These are phyloP conservation scores for Amphicarpaea edgeworthii DNA, from an alignment of 306 rosid species.

Conservation along the genomic window DNA sequence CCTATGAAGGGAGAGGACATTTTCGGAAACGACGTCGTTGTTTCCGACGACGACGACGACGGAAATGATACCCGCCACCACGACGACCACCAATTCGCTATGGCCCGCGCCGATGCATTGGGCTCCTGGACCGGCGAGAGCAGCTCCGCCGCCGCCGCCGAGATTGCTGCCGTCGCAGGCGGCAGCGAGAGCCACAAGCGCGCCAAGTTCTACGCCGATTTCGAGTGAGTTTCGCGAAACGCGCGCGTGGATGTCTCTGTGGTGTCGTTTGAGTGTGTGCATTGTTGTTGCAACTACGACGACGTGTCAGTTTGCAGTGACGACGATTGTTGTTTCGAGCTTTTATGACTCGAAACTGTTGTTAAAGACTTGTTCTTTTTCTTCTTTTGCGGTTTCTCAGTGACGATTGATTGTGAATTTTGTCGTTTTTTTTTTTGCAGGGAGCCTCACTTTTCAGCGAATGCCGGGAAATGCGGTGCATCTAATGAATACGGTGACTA, in stretches of 20 bases:
- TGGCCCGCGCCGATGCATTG: slow-evolving; percentile 48
- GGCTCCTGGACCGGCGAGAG: slow-evolving; percentile 64
- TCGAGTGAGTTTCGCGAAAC: slow-evolving; percentile 63
- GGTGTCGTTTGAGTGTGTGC: not conserved
- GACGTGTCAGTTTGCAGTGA: not conserved
- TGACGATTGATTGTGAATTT: not conserved
- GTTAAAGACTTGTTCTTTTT: not conserved
- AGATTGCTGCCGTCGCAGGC: no score
- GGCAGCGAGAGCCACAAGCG: slow-evolving; percentile 67
- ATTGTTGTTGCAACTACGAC: not conserved
- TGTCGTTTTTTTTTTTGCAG: slow-evolving; percentile 54
- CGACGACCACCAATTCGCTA: slow-evolving; percentile 50
- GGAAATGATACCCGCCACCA: slow-evolving; percentile 28
- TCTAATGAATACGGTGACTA: slow-evolving; percentile 59
- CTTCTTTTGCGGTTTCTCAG: not conserved
- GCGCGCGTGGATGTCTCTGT: not conserved
- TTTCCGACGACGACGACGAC: not conserved
- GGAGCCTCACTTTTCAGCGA: slow-evolving; percentile 59
- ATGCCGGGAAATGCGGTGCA: slow-evolving; percentile 57
- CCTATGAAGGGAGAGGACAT: slow-evolving; percentile 54
- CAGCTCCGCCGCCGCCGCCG: slow-evolving; percentile 51
- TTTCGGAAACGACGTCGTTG: slow-evolving; percentile 47
- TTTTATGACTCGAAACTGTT: slow-evolving; percentile 37
- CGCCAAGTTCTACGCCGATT: slow-evolving; percentile 72
- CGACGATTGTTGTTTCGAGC: not conserved